A percentile compares a stretch with the other conserved stretches of the same genome.
phyloP scores from a whole-genome alignment of 2,329 filamentous ascomycete species.

The Venturia oleaginea region DNA sequence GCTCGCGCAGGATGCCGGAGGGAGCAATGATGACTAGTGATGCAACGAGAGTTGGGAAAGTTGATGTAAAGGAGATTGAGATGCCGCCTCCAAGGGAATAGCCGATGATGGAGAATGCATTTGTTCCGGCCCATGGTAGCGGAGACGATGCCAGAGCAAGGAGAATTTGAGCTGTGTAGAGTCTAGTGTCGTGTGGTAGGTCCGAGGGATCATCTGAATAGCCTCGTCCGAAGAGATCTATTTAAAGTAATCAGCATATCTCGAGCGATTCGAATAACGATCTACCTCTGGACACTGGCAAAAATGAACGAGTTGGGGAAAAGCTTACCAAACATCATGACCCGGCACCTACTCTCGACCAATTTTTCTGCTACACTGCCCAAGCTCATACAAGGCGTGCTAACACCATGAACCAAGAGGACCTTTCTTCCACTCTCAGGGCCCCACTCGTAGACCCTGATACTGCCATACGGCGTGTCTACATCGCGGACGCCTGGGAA shows the following conservation, averaged over 20 bases:
- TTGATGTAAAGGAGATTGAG: conserved; percentile 57
- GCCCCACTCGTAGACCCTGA: conserved; percentile 74
- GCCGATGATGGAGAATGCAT: conserved; percentile 61
- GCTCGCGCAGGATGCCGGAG: conserved; percentile 60
- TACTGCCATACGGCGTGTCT: conserved; percentile 57
- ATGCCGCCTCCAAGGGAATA: conserved; percentile 77
- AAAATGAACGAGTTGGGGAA: not conserved
- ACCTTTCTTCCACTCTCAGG: conserved; percentile 62
- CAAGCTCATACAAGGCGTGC: conserved; percentile 64
- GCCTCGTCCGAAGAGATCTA: conserved; percentile 66
- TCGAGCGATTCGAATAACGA: not conserved
- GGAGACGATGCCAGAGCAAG: conserved; percentile 61
- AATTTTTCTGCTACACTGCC: conserved; percentile 57
- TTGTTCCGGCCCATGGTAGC: conserved; percentile 53
- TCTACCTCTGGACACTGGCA: too few species aligned
- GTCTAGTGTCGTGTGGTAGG: conserved; percentile 60
- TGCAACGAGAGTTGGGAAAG: conserved; percentile 59
- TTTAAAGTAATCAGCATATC: conserved; percentile 13
- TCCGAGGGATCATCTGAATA: conserved; percentile 59
- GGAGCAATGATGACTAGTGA: conserved; percentile 71
- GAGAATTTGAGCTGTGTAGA: conserved; percentile 66
- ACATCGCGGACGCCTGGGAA: conserved; percentile 64
- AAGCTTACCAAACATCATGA: conserved; percentile 63
- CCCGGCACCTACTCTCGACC: conserved; percentile 57
- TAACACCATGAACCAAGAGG: conserved; percentile 71